Evolutionary conservation across 73 alveolate genomes (phyloP).

Genomic region (Blepharisma stoltei): DNA sequence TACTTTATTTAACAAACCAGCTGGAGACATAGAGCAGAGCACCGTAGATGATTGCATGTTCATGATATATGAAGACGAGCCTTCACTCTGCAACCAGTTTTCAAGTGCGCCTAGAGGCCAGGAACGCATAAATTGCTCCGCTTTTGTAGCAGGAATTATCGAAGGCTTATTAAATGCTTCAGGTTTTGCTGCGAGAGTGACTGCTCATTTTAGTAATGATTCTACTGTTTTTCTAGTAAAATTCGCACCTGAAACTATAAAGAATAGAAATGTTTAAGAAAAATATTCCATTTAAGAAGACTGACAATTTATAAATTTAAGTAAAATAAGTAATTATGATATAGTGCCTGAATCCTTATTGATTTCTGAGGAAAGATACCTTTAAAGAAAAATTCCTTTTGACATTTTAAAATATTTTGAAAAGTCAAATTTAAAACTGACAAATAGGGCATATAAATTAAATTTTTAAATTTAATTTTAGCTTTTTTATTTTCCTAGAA

Average conservation of each 20-base stretch:
- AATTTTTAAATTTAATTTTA: too few species aligned
- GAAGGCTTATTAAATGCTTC: constrained; percentile 46
- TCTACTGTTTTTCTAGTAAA: neutral
- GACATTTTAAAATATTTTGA: too few species aligned
- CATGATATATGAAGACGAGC: constrained; percentile 22
- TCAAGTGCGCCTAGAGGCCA: constrained; percentile 19
- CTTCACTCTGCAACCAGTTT: neutral
- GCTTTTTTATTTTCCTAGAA: too few species aligned
- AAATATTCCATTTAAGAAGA: too few species aligned
- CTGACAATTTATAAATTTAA: too few species aligned
- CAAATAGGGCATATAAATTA: too few species aligned
- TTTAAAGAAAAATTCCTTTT: too few species aligned
- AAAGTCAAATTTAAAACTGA: too few species aligned
- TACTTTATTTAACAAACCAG: constrained; percentile 5
- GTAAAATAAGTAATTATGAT: too few species aligned
- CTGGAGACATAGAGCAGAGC: neutral
- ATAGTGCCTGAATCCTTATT: too few species aligned
- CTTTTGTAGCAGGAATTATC: constrained; percentile 46
- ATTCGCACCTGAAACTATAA: constrained; percentile 22
- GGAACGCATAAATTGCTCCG: constrained; percentile 50
- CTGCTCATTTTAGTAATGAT: constrained; percentile 3
- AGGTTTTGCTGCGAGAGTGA: constrained; percentile 28
- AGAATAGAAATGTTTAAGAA: neutral
- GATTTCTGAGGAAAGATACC: too few species aligned
- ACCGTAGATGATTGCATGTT: neutral